Percentiles rank a stretch among this genome's conserved stretches.
These are phyloP conservation scores for Xylaria hypoxylon DNA, from an alignment of 2,329 filamentous ascomycete species.

Conservation along the genomic window DNA sequence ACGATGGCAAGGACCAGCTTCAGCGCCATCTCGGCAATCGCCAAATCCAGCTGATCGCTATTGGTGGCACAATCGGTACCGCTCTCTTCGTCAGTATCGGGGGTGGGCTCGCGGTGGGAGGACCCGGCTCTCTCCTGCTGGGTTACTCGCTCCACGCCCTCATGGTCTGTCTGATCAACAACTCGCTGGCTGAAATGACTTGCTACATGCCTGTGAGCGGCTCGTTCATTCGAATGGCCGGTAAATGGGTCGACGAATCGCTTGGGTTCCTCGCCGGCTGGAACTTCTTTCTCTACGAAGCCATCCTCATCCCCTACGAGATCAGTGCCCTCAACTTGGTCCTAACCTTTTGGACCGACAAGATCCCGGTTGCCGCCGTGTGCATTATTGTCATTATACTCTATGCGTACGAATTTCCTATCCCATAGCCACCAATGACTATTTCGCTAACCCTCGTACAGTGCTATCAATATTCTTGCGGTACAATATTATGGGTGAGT, in stretches of 20 bases:
- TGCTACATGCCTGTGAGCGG: constrained; percentile 71
- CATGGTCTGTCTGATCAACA: constrained; percentile 72
- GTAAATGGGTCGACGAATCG: constrained; percentile 74
- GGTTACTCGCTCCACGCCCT: constrained; percentile 66
- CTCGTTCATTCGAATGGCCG: constrained; percentile 73
- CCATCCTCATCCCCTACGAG: constrained; percentile 56
- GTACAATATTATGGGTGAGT: constrained; percentile 50
- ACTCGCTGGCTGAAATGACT: constrained; percentile 73
- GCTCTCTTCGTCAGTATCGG: constrained; percentile 73
- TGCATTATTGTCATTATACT: constrained; percentile 53
- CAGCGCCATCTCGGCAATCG: constrained; percentile 58
- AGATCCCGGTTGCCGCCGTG: constrained; percentile 62
- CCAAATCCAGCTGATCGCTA: constrained; percentile 68
- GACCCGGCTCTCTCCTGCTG: constrained; percentile 66
- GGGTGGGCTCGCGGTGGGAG: constrained; percentile 62
- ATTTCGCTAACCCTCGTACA: constrained; percentile 39
- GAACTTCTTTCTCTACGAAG: constrained; percentile 59
- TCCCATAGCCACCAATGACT: background rate
- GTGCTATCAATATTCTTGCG: constrained; percentile 49
- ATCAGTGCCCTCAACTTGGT: constrained; percentile 57
- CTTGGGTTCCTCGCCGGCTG: constrained; percentile 66
- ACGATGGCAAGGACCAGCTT: constrained; percentile 48
- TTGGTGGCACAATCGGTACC: constrained; percentile 69
- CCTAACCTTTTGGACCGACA: constrained; percentile 60
- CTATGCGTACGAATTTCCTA: constrained; percentile 55